Conservation (phyloP, 2,329 filamentous ascomycete genomes). For the Paraphaeosphaeria minitans region DNA sequence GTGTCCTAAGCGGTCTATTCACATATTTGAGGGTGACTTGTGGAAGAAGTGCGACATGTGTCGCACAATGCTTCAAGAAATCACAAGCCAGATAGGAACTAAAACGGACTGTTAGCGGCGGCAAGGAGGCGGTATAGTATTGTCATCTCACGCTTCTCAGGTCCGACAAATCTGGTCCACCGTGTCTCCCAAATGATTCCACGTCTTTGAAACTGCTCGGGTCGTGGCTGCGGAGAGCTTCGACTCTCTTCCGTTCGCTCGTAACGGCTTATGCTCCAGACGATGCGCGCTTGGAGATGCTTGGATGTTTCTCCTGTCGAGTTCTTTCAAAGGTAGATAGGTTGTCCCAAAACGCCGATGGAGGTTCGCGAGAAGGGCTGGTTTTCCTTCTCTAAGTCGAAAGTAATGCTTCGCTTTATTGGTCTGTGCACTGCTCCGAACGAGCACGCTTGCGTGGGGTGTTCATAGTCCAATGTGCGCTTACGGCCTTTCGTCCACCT, state of each 20-base stretch:
- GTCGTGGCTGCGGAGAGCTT: not conserved
- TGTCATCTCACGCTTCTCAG: not conserved
- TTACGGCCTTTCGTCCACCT: too few relatives aligned
- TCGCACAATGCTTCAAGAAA: too few relatives aligned
- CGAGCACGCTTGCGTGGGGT: slow-evolving; percentile 13
- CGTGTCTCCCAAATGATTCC: not conserved
- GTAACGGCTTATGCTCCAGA: not conserved
- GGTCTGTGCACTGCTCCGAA: slow-evolving; percentile 9
- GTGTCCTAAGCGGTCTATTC: too few relatives aligned
- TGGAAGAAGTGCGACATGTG: too few relatives aligned
- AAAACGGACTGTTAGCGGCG: not conserved
- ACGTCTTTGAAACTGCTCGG: not conserved
- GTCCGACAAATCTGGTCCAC: not conserved
- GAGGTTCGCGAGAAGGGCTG: slow-evolving; percentile 9
- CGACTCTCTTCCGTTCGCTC: not conserved
- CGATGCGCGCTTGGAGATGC: slow-evolving; percentile 10
- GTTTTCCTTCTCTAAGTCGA: slow-evolving; percentile 7
- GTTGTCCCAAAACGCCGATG: slow-evolving; percentile 21
- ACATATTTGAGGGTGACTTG: too few relatives aligned
- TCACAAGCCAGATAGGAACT: too few relatives aligned
- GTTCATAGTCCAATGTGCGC: too few relatives aligned
- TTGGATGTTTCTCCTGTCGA: slow-evolving; percentile 22
- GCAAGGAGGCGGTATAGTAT: not conserved
- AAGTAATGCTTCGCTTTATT: slow-evolving; percentile 8
- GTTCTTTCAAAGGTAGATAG: slow-evolving; percentile 25